Evolutionary conservation across 2,329 filamentous ascomycete genomes (phyloP).

Genomic region (Beauveria varroae): DNA sequence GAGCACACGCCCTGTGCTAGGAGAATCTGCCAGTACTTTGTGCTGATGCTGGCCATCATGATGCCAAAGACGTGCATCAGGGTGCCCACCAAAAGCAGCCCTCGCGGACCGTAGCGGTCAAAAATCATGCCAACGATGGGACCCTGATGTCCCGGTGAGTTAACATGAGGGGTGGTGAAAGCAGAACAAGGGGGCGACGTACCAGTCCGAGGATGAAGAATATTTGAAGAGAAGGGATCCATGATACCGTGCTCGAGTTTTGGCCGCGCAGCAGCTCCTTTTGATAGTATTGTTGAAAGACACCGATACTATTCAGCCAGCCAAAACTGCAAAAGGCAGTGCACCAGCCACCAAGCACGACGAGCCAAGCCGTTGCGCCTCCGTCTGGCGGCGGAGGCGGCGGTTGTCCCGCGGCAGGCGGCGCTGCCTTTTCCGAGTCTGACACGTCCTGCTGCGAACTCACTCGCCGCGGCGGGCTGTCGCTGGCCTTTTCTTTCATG

Average conservation of each 20-base stretch:
- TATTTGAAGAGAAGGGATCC: conserved; percentile 51
- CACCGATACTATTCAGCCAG: conserved; percentile 34
- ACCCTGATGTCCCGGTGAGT: conserved; percentile 28
- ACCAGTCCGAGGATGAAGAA: conserved; percentile 46
- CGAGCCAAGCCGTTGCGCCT: conserved; percentile 28
- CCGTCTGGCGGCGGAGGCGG: conserved; percentile 20
- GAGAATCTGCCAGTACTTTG: conserved; percentile 33
- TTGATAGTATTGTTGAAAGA: conserved; percentile 54
- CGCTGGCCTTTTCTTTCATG: neutral
- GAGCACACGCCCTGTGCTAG: conserved; percentile 31
- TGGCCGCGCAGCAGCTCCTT: conserved; percentile 38
- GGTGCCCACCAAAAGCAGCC: conserved; percentile 43
- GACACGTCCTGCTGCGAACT: neutral
- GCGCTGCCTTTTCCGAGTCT: conserved; percentile 2
- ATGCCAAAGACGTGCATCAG: conserved; percentile 52
- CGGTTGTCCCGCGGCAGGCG: neutral
- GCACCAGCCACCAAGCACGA: conserved; percentile 33
- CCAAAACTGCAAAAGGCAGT: conserved; percentile 34
- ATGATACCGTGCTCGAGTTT: conserved; percentile 49
- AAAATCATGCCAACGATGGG: conserved; percentile 56
- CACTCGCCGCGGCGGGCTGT: neutral
- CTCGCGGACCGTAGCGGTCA: conserved; percentile 55
- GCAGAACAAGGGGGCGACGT: conserved; percentile 6
- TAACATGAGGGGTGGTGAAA: neutral
- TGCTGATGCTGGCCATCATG: conserved; percentile 53